Conservation (phyloP, 768 basidiomycete genomes). For the Trametes gibbosa region DNA sequence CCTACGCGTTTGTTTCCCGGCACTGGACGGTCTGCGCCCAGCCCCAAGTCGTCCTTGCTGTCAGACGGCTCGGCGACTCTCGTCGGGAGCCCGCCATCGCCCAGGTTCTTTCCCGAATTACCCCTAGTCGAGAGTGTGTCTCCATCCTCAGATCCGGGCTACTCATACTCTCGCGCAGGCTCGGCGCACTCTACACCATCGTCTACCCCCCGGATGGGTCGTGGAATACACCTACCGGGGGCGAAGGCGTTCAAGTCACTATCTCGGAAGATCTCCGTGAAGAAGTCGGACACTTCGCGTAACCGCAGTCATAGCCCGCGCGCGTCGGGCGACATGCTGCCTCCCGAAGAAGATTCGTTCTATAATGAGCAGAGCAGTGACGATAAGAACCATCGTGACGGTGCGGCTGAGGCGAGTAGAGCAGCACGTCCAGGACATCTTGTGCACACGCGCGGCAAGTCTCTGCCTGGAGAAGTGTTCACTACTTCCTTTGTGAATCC, state of each 20-base stretch:
- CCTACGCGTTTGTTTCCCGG: background rate
- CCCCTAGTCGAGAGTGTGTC: background rate
- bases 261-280: constrained; percentile 4
- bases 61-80: constrained; percentile 6
- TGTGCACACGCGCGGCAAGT: background rate
- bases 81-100: background rate
- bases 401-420: background rate
- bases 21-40: background rate
- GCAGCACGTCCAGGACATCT: background rate
- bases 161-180: background rate
- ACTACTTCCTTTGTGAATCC: constrained; percentile 20
- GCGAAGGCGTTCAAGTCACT: constrained; percentile 13
- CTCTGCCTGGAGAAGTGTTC: constrained; percentile 7
- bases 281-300: background rate
- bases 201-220: background rate
- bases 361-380: background rate
- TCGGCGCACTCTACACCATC: background rate
- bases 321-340: background rate
- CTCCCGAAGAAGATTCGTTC: background rate
- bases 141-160: background rate
- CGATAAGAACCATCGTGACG: background rate
- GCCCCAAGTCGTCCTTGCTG: constrained; percentile 2
- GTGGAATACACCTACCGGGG: constrained; percentile 2
- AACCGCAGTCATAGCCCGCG: background rate
- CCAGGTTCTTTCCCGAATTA: constrained; percentile 1